phyloP scores from a whole-genome alignment of 495 filamentous ascomycete genomes.

The Delitschia confertaspora region DNA sequence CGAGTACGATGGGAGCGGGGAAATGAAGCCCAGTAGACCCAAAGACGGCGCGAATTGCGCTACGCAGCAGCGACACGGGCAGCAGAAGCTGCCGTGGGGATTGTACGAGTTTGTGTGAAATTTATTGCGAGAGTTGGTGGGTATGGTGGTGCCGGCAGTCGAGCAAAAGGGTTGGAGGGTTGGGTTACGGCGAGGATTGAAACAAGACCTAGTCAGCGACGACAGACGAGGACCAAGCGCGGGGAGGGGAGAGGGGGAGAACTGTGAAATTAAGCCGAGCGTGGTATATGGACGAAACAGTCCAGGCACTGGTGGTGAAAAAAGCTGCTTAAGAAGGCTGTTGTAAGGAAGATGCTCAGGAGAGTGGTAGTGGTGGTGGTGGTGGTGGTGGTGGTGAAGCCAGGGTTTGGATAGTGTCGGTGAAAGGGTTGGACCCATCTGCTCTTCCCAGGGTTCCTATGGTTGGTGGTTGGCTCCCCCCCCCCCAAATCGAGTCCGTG shows the following conservation, averaged over 20 bases:
- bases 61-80: slow-evolving; percentile 4
- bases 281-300: neutral
- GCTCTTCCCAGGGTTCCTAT: neutral
- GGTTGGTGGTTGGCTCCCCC: too few species aligned
- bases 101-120: neutral
- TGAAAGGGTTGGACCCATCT: neutral
- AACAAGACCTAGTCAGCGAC: slow-evolving; percentile 17
- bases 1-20: slow-evolving; percentile 18
- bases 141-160: neutral
- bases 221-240: slow-evolving; percentile 9
- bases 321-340: neutral
- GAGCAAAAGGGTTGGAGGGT: slow-evolving; percentile 1
- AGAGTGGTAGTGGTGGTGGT: neutral
- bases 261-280: too few species aligned
- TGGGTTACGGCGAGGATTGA: slow-evolving; percentile 5
- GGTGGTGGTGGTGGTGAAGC: neutral
- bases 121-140: neutral
- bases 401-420: neutral
- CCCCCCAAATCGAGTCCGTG: too few species aligned
- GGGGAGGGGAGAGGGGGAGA: neutral
- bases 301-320: slow-evolving; percentile 1
- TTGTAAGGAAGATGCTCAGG: neutral
- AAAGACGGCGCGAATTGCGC: slow-evolving; percentile 5
- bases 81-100: slow-evolving; percentile 1
- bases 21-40: slow-evolving; percentile 9